These are phyloP conservation scores for Huntiella bhutanensis DNA, from an alignment of 2,329 filamentous ascomycete species.

Conservation along the genomic window DNA sequence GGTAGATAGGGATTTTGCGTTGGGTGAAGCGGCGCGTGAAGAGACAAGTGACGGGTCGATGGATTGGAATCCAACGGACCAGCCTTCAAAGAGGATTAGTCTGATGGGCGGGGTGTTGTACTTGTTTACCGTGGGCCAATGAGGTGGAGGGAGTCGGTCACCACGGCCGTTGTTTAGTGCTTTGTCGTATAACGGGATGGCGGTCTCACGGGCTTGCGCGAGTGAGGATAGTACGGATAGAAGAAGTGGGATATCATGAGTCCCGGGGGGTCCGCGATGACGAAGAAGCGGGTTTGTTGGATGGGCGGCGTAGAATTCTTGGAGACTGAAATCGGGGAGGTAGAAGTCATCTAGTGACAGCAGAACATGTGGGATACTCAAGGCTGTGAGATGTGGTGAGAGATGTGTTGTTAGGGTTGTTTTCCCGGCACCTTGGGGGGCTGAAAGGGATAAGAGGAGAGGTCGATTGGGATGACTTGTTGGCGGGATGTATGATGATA, in stretches of 20 bases:
- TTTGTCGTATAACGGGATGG: conserved; percentile 68
- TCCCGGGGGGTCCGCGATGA: conserved; percentile 65
- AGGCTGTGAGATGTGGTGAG: conserved; percentile 35
- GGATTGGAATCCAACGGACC: conserved; percentile 71
- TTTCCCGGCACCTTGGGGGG: conserved; percentile 82
- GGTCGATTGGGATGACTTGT: conserved; percentile 29
- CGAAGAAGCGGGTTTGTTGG: conserved; percentile 58
- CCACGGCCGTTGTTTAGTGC: conserved; percentile 56
- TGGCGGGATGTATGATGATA: conserved; percentile 13
- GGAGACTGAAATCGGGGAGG: conserved; percentile 50
- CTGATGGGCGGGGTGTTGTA: conserved; percentile 29
- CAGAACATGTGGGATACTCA: conserved; percentile 40
- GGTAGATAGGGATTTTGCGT: conserved; percentile 28
- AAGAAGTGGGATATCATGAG: conserved; percentile 53
- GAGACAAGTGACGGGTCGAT: conserved; percentile 32
- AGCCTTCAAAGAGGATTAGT: conserved; percentile 72
- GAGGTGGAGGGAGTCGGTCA: conserved; percentile 44
- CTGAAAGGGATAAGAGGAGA: conserved; percentile 76
- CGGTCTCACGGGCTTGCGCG: conserved; percentile 42
- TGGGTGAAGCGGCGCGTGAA: conserved; percentile 28
- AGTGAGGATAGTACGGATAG: conserved; percentile 20
- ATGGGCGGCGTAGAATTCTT: conserved; percentile 42
- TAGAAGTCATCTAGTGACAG: conserved; percentile 85
- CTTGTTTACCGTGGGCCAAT: conserved; percentile 42
- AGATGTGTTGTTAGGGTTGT: conserved; percentile 64